A percentile compares a stretch with the other conserved stretches of the same genome.
Evolutionary conservation across 164 flowering plant species (phyloP).

Genomic region (Paratinospora sagittata): DNA sequence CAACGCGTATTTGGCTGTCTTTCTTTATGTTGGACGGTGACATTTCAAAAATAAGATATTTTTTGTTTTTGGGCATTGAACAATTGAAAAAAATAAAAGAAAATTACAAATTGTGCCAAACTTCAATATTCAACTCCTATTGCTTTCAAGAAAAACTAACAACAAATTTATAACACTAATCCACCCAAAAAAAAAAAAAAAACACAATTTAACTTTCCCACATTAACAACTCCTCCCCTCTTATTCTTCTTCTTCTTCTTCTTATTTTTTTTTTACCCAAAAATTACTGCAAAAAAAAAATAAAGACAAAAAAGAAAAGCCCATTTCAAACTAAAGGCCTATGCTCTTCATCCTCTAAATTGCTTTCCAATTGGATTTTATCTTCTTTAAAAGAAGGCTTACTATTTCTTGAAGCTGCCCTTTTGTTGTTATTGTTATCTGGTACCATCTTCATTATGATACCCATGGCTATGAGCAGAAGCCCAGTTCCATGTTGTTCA

Average conservation of each 20-base stretch:
- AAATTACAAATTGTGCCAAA: no score
- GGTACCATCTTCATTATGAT: slow-evolving; percentile 74
- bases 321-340: slow-evolving; percentile 38
- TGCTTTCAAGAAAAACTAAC: no score
- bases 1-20: no score
- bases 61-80: no score
- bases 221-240: neutral
- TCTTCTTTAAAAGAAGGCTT: slow-evolving; percentile 11
- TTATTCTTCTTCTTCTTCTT: no score
- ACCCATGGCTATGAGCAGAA: slow-evolving; percentile 82
- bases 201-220: neutral
- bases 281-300: neutral
- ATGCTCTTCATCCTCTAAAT: slow-evolving; percentile 33
- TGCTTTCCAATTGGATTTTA: slow-evolving; percentile 1
- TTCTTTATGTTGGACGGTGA: no score
- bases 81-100: no score
- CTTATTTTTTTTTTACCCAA: neutral
- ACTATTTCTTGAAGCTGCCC: neutral
- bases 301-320: no score
- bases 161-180: no score
- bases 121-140: no score
- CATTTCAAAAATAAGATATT: no score
- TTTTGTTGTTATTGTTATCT: slow-evolving; percentile 29
- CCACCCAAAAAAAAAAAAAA: neutral
- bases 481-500: slow-evolving; percentile 84